phyloP scores from a whole-genome alignment of 2,329 filamentous ascomycete genomes.

The Elsinoe necatrix region DNA sequence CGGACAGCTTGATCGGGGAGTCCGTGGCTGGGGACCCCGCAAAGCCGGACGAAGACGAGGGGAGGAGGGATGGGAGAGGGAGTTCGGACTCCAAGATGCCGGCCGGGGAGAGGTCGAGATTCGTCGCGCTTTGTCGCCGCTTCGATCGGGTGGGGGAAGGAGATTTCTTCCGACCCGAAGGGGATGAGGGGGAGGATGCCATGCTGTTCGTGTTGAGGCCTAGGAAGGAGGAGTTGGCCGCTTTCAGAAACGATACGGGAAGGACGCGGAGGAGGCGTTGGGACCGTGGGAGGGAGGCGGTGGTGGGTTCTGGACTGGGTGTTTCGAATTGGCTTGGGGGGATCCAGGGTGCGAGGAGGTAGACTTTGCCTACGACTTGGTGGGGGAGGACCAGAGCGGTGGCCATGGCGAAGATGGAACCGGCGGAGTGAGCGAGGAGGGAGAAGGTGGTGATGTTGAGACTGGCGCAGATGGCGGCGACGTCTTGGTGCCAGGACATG shows the following conservation, averaged over 20 bases:
- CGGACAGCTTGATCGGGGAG: slow-evolving; percentile 21
- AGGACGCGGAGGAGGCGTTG: slow-evolving; percentile 85
- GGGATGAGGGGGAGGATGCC: slow-evolving; percentile 54
- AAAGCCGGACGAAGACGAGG: slow-evolving; percentile 27
- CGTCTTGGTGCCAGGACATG: slow-evolving; percentile 87
- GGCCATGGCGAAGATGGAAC: slow-evolving; percentile 93
- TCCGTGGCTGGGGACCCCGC: slow-evolving; percentile 24
- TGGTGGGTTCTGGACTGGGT: slow-evolving; percentile 42
- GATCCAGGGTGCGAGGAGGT: slow-evolving; percentile 93
- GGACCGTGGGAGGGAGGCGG: slow-evolving; percentile 77
- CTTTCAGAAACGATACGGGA: slow-evolving; percentile 82
- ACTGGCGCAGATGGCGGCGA: slow-evolving; percentile 85
- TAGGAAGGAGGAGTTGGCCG: slow-evolving; percentile 94
- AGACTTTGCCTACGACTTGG: slow-evolving; percentile 86
- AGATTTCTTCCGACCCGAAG: slow-evolving; percentile 35
- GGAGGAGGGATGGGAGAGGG: slow-evolving; percentile 21
- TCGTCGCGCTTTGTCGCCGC: slow-evolving; percentile 27
- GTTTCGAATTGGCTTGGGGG: slow-evolving; percentile 87
- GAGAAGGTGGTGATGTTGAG: slow-evolving; percentile 94
- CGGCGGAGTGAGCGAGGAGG: slow-evolving; percentile 88
- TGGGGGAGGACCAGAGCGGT: slow-evolving; percentile 94
- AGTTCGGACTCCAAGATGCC: slow-evolving; percentile 23
- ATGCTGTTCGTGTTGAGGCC: slow-evolving; percentile 38
- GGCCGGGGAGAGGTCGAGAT: slow-evolving; percentile 37
- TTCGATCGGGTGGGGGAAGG: slow-evolving; percentile 37